phyloP scores from a whole-genome alignment of 192 early-diverging fungal genomes.

The Linnemannia elongata region DNA sequence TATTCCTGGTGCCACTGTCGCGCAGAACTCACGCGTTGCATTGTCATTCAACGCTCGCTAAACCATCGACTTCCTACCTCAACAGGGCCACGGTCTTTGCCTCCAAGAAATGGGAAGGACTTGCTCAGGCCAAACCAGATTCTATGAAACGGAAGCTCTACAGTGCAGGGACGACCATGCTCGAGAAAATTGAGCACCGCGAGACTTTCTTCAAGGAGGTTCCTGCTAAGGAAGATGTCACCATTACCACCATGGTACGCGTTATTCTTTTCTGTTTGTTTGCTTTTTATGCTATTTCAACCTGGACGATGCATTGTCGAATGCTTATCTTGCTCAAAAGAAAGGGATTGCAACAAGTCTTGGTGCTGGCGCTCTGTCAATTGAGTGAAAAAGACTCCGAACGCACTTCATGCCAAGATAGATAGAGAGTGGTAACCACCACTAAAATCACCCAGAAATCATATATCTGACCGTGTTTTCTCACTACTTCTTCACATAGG shows the following conservation, averaged over 20 bases:
- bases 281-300: neutral
- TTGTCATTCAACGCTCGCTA: constrained; percentile 64
- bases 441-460: too few relatives aligned
- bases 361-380: too few relatives aligned
- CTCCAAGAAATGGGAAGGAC: constrained; percentile 66
- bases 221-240: constrained; percentile 65
- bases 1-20: constrained; percentile 67
- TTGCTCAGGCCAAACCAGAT: constrained; percentile 51
- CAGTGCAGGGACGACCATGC: constrained; percentile 68
- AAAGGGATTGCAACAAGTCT: too few relatives aligned
- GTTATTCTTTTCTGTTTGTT: neutral
- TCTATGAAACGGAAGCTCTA: constrained; percentile 74
- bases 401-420: too few relatives aligned
- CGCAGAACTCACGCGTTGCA: constrained; percentile 62
- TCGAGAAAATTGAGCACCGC: constrained; percentile 79
- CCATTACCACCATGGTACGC: constrained; percentile 31
- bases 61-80: constrained; percentile 55
- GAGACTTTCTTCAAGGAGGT: constrained; percentile 84
- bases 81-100: constrained; percentile 63
- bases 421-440: too few relatives aligned
- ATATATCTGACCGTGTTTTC: too few relatives aligned
- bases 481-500: constrained; percentile 22
- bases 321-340: too few relatives aligned
- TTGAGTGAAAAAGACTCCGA: too few relatives aligned
- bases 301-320: neutral